phyloP scores from a whole-genome alignment of 345 rosid genomes.

The Trapa bicornis region DNA sequence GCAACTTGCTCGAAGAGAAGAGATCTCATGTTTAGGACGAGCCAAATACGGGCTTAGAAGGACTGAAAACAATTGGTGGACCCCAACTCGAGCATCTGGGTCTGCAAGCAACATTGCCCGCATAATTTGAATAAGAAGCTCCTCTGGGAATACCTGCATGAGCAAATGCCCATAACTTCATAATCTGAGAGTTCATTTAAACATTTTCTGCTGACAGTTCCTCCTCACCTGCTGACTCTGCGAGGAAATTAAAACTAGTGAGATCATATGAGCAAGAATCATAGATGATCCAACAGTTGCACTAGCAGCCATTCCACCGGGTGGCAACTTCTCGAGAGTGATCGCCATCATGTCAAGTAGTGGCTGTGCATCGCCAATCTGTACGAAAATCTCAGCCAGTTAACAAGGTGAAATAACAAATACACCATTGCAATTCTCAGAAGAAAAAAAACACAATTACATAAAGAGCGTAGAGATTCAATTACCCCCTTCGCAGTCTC shows the following conservation, averaged over 20 bases:
- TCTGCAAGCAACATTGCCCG: slow-evolving; percentile 82
- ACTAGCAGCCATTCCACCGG: slow-evolving; percentile 60
- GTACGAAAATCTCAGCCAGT: slow-evolving; percentile 4
- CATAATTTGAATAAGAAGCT: slow-evolving; percentile 68
- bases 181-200: not conserved
- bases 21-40: slow-evolving; percentile 36
- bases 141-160: slow-evolving; percentile 66
- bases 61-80: slow-evolving; percentile 70
- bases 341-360: slow-evolving; percentile 76
- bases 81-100: slow-evolving; percentile 74
- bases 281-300: slow-evolving; percentile 70
- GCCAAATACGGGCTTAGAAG: slow-evolving; percentile 58
- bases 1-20: slow-evolving; percentile 44
- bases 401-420: not conserved
- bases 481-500: slow-evolving; percentile 83
- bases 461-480: slow-evolving; percentile 1
- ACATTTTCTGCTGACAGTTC: not conserved
- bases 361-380: slow-evolving; percentile 53
- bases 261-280: slow-evolving; percentile 70
- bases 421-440: too few relatives aligned
- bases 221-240: slow-evolving; percentile 49
- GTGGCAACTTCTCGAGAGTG: slow-evolving; percentile 68
- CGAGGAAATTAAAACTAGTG: slow-evolving; percentile 43
- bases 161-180: not conserved
- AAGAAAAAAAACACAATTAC: not conserved